These are phyloP conservation scores for Trichoderma virens DNA, from an alignment of 495 filamentous ascomycete species.

Conservation along the genomic window DNA sequence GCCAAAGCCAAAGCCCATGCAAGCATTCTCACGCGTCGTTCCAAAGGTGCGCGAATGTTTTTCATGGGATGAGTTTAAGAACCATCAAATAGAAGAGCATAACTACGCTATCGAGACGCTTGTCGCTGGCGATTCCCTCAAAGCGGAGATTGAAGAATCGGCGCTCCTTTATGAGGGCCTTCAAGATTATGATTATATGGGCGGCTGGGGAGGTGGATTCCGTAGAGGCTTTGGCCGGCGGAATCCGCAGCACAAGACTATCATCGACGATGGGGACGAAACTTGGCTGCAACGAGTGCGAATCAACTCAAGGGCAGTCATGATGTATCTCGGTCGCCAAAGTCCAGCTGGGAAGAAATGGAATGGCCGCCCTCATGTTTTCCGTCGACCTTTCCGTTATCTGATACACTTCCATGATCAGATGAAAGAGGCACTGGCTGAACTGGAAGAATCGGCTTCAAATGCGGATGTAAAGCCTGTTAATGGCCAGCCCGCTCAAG, in stretches of 20 bases:
- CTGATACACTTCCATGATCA: not conserved
- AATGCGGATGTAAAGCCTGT: not conserved
- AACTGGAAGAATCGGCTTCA: not conserved
- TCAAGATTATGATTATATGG: not conserved
- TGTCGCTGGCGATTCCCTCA: conserved; percentile 1
- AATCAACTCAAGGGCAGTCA: not conserved
- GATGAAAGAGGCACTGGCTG: conserved; percentile 1
- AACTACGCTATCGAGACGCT: not conserved
- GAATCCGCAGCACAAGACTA: not conserved
- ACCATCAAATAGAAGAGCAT: not conserved
- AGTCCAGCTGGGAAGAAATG: not conserved
- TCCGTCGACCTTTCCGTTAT: not conserved
- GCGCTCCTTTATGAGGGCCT: not conserved
- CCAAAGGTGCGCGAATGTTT: not conserved
- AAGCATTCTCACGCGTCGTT: not conserved
- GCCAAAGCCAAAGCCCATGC: conserved; percentile 7
- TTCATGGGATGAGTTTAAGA: not conserved
- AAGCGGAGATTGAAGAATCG: not conserved
- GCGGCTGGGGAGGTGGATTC: not conserved
- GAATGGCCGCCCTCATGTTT: not conserved
- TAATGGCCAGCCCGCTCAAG: not conserved
- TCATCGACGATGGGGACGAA: not conserved
- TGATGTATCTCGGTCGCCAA: conserved; percentile 1
- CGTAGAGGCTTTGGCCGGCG: not conserved
- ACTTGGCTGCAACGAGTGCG: not conserved